These are phyloP conservation scores for Candida boidinii DNA, from an alignment of 805 yeast genomes.

Conservation along the genomic window DNA sequence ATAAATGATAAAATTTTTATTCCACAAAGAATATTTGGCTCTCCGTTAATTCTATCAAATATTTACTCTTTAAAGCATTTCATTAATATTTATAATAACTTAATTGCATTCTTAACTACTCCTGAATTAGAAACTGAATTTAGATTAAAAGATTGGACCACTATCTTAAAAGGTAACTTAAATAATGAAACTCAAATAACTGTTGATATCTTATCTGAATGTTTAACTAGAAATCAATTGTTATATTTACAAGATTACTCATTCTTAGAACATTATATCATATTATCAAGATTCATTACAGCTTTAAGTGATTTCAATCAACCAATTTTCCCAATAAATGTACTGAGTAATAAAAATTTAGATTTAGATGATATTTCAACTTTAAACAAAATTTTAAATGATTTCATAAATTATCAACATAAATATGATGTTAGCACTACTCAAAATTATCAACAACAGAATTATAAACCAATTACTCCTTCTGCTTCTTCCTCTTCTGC, in stretches of 20 bases:
- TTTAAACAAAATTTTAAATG: slow-evolving; percentile 11
- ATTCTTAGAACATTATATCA: slow-evolving; percentile 27
- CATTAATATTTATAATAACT: slow-evolving; percentile 23
- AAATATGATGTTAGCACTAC: too few species aligned
- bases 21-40: slow-evolving; percentile 21
- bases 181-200: slow-evolving; percentile 18
- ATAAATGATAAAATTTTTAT: slow-evolving; percentile 38
- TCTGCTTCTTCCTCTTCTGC: too few species aligned
- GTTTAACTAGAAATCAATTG: slow-evolving; percentile 38
- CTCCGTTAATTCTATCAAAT: slow-evolving; percentile 18
- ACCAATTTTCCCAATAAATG: slow-evolving; percentile 19
- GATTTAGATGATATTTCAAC: slow-evolving; percentile 10
- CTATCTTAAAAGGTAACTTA: slow-evolving; percentile 16
- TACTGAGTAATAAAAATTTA: slow-evolving; percentile 4
- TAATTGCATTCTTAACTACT: slow-evolving; percentile 21
- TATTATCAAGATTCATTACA: slow-evolving; percentile 18
- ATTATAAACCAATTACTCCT: too few species aligned
- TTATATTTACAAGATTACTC: slow-evolving; percentile 50
- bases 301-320: slow-evolving; percentile 19
- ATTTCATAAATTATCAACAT: slow-evolving; percentile 11
- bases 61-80: slow-evolving; percentile 21
- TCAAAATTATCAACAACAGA: too few species aligned
- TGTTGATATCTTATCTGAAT: slow-evolving; percentile 36
- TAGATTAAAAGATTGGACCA: slow-evolving; percentile 19
- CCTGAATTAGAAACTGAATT: slow-evolving; percentile 17